Evolutionary conservation across 768 basidiomycete species (phyloP).

Genomic region (Crucibulum laeve): DNA sequence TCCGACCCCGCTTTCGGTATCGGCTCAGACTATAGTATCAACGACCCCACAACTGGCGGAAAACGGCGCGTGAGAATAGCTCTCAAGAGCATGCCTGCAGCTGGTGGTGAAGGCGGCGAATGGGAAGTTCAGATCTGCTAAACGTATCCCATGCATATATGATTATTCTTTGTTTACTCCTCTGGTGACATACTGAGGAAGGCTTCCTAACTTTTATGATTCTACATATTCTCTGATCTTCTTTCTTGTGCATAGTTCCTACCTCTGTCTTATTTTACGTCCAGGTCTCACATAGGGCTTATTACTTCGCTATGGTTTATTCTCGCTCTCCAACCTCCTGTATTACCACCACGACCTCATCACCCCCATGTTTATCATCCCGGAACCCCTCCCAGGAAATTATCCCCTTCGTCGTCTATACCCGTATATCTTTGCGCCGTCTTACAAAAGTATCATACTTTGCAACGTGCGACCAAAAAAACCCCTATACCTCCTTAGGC

Average conservation of each 20-base stretch:
- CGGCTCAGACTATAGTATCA: slow-evolving; percentile 31
- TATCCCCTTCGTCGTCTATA: not conserved
- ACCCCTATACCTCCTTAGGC: not conserved
- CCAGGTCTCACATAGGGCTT: slow-evolving; percentile 1
- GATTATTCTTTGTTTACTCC: not conserved
- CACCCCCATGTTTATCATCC: not conserved
- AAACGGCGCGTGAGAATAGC: slow-evolving; percentile 63
- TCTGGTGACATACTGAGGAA: slow-evolving; percentile 3
- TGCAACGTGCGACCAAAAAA: not conserved
- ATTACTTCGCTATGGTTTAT: not conserved
- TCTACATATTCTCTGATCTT: slow-evolving; percentile 1
- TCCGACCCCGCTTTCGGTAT: slow-evolving; percentile 26
- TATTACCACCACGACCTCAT: not conserved
- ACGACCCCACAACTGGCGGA: slow-evolving; percentile 26
- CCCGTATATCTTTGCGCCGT: not conserved
- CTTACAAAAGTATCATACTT: slow-evolving; percentile 4
- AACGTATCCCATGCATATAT: slow-evolving; percentile 7
- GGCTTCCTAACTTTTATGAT: not conserved
- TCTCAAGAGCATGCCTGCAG: slow-evolving; percentile 57
- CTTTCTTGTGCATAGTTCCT: slow-evolving; percentile 7
- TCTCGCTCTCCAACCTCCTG: not conserved
- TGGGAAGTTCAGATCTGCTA: slow-evolving; percentile 77
- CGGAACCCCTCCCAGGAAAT: not conserved
- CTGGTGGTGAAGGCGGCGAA: slow-evolving; percentile 67
- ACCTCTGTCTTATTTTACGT: slow-evolving; percentile 7